phyloP scores from a whole-genome alignment of 352 stramenopile species.

The Phytophthora crassamura region DNA sequence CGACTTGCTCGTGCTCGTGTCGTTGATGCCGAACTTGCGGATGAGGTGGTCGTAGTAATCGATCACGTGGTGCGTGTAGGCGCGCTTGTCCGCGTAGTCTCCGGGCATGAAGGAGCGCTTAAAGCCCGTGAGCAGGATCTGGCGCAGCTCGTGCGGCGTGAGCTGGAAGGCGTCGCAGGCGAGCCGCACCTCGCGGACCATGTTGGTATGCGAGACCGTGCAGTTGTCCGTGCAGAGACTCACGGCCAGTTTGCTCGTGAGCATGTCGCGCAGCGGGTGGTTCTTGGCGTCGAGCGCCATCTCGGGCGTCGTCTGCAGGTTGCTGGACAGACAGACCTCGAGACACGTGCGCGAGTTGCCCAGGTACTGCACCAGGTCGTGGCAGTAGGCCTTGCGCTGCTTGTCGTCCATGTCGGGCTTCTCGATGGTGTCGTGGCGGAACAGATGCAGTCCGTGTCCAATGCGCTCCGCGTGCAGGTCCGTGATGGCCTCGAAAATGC shows the following conservation, averaged over 20 bases:
- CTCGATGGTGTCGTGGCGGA: slow-evolving; percentile 80
- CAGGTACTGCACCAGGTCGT: slow-evolving; percentile 87
- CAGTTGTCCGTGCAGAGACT: slow-evolving; percentile 90
- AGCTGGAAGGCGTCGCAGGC: slow-evolving; percentile 84
- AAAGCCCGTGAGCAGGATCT: slow-evolving; percentile 86
- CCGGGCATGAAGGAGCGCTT: slow-evolving; percentile 88
- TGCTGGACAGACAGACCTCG: slow-evolving; percentile 89
- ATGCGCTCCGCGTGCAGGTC: slow-evolving; percentile 89
- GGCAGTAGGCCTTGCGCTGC: slow-evolving; percentile 67
- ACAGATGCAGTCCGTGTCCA: slow-evolving; percentile 86
- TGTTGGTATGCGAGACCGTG: slow-evolving; percentile 87
- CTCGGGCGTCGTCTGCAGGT: slow-evolving; percentile 86
- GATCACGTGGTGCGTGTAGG: slow-evolving; percentile 88
- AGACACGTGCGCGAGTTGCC: slow-evolving; percentile 83
- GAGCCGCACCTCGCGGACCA: slow-evolving; percentile 83
- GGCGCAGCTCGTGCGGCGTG: slow-evolving; percentile 70
- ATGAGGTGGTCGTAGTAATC: slow-evolving; percentile 88
- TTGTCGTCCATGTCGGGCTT: slow-evolving; percentile 49
- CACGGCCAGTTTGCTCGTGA: slow-evolving; percentile 84
- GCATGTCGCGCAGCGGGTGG: slow-evolving; percentile 84
- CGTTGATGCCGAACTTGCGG: slow-evolving; percentile 70
- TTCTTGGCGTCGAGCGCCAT: slow-evolving; percentile 73
- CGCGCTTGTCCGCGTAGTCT: slow-evolving; percentile 77
- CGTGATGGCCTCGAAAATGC: slow-evolving; percentile 88
- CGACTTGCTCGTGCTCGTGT: slow-evolving; percentile 40